These are phyloP conservation scores for Macrolepiota fuliginosa DNA, from an alignment of 768 basidiomycete species.

Conservation along the genomic window DNA sequence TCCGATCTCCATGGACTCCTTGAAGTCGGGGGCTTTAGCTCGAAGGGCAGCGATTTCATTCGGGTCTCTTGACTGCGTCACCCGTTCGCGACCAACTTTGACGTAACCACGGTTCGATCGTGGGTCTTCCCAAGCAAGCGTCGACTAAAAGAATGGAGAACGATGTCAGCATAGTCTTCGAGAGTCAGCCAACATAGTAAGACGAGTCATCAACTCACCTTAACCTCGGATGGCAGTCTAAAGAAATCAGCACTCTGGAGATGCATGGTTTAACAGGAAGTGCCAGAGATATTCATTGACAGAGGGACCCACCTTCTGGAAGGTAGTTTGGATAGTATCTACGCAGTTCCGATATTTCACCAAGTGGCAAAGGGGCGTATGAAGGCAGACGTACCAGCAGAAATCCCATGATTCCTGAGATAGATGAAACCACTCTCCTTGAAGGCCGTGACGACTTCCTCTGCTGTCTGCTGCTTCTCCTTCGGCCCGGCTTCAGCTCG, in stretches of 20 bases:
- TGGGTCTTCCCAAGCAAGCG: conserved; percentile 81
- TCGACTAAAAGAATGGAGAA: conserved; percentile 35
- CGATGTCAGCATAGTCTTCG: neutral
- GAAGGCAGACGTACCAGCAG: conserved; percentile 31
- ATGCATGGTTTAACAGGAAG: conserved; percentile 11
- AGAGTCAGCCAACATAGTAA: neutral
- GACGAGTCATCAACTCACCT: conserved; percentile 36
- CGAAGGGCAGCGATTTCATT: conserved; percentile 73
- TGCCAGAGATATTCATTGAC: neutral
- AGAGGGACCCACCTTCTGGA: conserved; percentile 50
- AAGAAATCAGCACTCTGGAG: conserved; percentile 78
- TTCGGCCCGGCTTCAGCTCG: conserved; percentile 28
- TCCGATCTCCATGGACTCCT: conserved; percentile 89
- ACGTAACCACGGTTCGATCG: conserved; percentile 87
- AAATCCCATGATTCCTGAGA: conserved; percentile 70
- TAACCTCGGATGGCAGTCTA: conserved; percentile 53
- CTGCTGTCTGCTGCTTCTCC: conserved; percentile 63
- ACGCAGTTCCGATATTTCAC: neutral
- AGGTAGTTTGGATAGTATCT: conserved; percentile 56
- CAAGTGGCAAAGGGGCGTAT: neutral
- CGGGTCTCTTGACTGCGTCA: conserved; percentile 69
- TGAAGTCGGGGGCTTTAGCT: conserved; percentile 74
- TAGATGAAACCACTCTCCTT: conserved; percentile 83
- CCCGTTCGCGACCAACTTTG: conserved; percentile 75
- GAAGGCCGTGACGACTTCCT: conserved; percentile 72